These are phyloP conservation scores for Penicillium italicum DNA, from an alignment of 2,329 filamentous ascomycete species.

Conservation along the genomic window DNA sequence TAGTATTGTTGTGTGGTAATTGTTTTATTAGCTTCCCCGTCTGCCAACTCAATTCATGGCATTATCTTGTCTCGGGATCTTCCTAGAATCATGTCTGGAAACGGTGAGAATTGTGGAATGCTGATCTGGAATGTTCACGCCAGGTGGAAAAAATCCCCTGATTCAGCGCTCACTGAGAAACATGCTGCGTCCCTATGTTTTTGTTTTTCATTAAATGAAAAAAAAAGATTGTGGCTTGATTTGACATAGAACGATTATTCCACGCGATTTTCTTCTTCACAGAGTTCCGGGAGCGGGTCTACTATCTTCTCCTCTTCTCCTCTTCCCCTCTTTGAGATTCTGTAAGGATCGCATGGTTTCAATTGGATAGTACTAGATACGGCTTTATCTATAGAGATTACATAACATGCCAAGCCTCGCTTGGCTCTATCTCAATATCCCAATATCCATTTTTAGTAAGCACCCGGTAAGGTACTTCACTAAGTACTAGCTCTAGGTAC, in stretches of 20 bases:
- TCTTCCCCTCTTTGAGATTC: neutral
- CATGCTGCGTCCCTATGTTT: too few species aligned
- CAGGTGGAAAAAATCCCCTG: neutral
- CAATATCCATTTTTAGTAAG: too few species aligned
- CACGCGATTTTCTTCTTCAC: neutral
- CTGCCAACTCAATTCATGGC: neutral
- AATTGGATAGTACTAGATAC: too few species aligned
- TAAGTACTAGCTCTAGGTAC: too few species aligned
- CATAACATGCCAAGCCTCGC: too few species aligned
- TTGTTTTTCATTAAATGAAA: too few species aligned
- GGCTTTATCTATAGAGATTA: too few species aligned
- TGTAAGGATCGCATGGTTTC: too few species aligned
- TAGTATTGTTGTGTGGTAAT: constrained; percentile 9
- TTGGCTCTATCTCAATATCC: too few species aligned
- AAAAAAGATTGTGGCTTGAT: neutral
- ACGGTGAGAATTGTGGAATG: neutral
- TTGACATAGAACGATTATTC: neutral
- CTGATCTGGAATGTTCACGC: constrained; percentile 4
- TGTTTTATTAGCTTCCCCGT: neutral
- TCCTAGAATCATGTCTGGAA: neutral
- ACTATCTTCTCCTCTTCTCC: neutral
- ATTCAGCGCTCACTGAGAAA: neutral
- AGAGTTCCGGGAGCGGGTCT: neutral
- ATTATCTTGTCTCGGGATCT: neutral
- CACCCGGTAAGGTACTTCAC: too few species aligned